Evolutionary conservation across 2,329 filamentous ascomycete species (phyloP), one percentile per base, ranked within the genome.

Genomic region (Calonectria pseudoreteaudii): DNA sequence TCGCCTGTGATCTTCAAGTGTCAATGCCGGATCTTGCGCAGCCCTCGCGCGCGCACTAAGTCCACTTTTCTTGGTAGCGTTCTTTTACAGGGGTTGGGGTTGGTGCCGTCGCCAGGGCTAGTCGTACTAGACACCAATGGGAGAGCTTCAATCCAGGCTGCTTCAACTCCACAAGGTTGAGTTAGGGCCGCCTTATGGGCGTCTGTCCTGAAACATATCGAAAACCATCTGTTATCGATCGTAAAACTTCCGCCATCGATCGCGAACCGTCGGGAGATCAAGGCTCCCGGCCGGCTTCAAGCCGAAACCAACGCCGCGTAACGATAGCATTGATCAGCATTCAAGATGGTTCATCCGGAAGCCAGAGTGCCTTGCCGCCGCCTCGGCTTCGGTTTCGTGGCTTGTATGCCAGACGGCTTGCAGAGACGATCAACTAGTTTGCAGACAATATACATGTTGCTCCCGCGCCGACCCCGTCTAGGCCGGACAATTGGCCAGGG

Each of bases 151-250:
- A 65, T 26, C 30, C 38, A 41, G 31, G 58, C n/a, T 34, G 14
- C 50, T 16, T 36, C 36, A 38, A 50, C 71, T 66, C 66, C 58
- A 69, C 66, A 64, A 49, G 9, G 20, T 49, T 44, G 28, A 41
- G 52, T 72, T 52, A 47, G 70, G 30, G 53, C 58, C 34, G 70
- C 70, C 66, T 41, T 73, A 73, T 64, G 71, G 50, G 41, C 66
- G 66, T 44, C 60, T 44, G 49, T 50, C 70, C 71, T 73, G 71
- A 73, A 73, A 73, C 71, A 31, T 50, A 73, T 69, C 71, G 60
- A 41, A 69, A 66, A 73, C 66, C 71, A 62, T 60, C 71, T 64
- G 56, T 44, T 58, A 73, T 73, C 71, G 71, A 73, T 73, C 71
- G 71, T 69, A 69, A 62, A 73, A 66, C 49, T 44, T 68, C 66